A percentile compares a stretch with the other conserved stretches of the same genome.
Conservation (phyloP, 2,329 filamentous ascomycete species). For the Bipolaris cookei region DNA sequence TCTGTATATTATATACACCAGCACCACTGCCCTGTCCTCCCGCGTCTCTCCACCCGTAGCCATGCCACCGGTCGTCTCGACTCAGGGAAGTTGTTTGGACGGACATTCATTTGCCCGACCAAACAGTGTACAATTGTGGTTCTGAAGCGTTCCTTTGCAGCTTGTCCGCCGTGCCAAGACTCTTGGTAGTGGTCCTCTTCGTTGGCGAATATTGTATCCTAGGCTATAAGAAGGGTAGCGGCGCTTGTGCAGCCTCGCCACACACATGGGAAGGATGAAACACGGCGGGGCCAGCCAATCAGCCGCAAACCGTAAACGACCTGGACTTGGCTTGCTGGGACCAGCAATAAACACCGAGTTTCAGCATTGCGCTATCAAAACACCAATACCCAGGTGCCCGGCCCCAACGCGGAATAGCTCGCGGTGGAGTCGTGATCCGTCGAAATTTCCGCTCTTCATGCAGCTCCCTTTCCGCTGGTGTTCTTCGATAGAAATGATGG, state of each 20-base stretch:
- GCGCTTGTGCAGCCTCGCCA: not conserved
- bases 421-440: not conserved
- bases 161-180: not conserved
- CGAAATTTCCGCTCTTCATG: not conserved
- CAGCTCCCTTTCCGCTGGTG: not conserved
- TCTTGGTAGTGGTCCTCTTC: conserved; percentile 5
- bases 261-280: not conserved
- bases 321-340: not conserved
- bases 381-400: not conserved
- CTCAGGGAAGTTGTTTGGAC: not conserved
- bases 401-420: not conserved
- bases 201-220: not conserved
- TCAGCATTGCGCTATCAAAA: not conserved
- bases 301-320: not conserved
- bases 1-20: not conserved
- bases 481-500: too few species aligned
- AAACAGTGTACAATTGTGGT: conserved; percentile 1
- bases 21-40: too few species aligned
- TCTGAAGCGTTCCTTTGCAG: not conserved
- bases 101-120: conserved; percentile 3
- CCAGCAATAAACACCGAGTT: conserved; percentile 6
- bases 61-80: not conserved
- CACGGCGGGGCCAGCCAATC: not conserved
- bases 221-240: not conserved
- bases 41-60: too few species aligned